Evolutionary conservation across 2,329 filamentous ascomycete species (phyloP), one percentile per base, ranked within the genome.

Genomic region (Arthrinium puccinioides): DNA sequence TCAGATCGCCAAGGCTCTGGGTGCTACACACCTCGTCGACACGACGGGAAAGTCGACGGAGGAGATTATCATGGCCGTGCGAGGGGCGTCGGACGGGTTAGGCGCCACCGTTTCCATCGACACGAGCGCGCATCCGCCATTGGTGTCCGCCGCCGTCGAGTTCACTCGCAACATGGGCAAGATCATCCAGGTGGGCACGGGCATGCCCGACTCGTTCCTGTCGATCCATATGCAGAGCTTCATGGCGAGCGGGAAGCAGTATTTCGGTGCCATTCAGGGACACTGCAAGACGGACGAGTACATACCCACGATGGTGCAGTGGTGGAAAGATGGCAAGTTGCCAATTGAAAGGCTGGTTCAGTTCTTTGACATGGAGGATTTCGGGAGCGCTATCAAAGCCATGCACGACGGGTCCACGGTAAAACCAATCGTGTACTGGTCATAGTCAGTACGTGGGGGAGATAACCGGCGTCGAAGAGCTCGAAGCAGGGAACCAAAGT

Each of bases 1-100:
- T 71, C n/a, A 67, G 67, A 39, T 76, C 79, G 14, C 74, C 78
- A 43, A 79, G 83, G 57, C 74, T 73, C 55, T 85, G 84, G 63
- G 78, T 78, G 63, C 68, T 40, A 45, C 55, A 6, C 50, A 70
- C 21, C 54, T 61, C 18, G 53, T 71, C 26, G 66, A 4, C 54
- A 41, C 35, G 23, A 33, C 21, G 16, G 19, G 13, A 9, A 19
- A 31, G 9, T 14, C 35, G 5, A 16, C 69, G 0, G 65, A 67
- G 6, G 67, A 64, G 9, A 66, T 73, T 0, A 67, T 71, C 26
- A 57, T 54, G 18, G 67, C 66, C 1, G 54, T 72, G 15, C 28
- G 34, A 33, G 70, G 67, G 63, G 69, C 64, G 5, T 64, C 69
- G 1, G 68, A 67, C 21, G 61, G 72, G 6, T 52, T 60, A 1